Conservation (phyloP, 2,329 filamentous ascomycete genomes). For the Ceratocystis destructans region DNA sequence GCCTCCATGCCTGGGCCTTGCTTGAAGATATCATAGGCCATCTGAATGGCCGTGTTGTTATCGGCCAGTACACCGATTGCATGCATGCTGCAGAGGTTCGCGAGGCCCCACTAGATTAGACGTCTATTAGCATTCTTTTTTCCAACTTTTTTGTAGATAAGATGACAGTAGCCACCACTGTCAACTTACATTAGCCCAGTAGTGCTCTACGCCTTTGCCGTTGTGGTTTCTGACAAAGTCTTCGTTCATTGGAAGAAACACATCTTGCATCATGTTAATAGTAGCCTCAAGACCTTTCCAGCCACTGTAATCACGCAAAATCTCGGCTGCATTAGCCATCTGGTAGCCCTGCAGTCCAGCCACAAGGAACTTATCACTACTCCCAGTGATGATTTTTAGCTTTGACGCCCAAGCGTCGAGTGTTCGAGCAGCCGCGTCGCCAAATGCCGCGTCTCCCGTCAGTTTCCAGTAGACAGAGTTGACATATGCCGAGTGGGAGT, state of each 20-base stretch:
- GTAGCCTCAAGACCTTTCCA: slow-evolving; percentile 17
- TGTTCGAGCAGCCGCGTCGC: slow-evolving; percentile 27
- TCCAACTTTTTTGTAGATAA: too few species aligned
- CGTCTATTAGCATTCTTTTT: background rate
- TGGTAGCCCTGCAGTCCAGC: slow-evolving; percentile 34
- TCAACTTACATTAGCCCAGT: background rate
- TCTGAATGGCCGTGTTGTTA: background rate
- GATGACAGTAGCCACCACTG: too few species aligned
- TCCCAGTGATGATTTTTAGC: slow-evolving; percentile 26
- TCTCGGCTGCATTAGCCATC: slow-evolving; percentile 34
- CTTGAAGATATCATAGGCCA: background rate
- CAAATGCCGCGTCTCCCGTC: slow-evolving; percentile 27
- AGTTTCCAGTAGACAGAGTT: slow-evolving; percentile 31
- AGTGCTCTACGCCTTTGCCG: background rate
- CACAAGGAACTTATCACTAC: slow-evolving; percentile 28
- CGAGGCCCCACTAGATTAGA: background rate
- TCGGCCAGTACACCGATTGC: background rate
- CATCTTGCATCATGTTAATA: slow-evolving; percentile 24
- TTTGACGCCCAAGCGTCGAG: slow-evolving; percentile 29
- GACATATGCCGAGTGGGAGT: slow-evolving; percentile 25
- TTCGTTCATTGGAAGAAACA: slow-evolving; percentile 20
- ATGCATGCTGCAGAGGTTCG: background rate
- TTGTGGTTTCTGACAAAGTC: background rate
- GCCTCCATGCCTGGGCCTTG: background rate
- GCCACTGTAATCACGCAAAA: slow-evolving; percentile 27